A percentile compares a stretch with the other conserved stretches of the same genome.
phyloP scores from a whole-genome alignment of 257 asterid genomes.

The Thymus mandschuricus region DNA sequence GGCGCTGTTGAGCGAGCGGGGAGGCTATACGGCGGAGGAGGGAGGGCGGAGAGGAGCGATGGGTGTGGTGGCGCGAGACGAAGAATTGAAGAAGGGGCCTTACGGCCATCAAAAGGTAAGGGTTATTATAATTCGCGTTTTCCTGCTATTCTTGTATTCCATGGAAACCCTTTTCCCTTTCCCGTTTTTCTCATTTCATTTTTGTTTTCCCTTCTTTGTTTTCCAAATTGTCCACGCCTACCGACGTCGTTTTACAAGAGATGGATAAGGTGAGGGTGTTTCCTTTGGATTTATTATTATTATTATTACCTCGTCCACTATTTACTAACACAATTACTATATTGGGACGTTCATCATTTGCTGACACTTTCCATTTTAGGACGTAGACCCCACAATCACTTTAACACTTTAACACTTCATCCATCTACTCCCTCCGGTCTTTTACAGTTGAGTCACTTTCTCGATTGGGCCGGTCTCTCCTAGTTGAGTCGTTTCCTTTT shows the following conservation, averaged over 20 bases:
- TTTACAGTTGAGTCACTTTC: too few relatives aligned
- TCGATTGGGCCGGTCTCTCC: too few relatives aligned
- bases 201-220: not conserved
- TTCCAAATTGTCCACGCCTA: not conserved
- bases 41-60: slow-evolving; percentile 30
- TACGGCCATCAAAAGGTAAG: slow-evolving; percentile 70
- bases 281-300: not conserved
- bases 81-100: slow-evolving; percentile 75
- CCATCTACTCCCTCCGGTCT: too few relatives aligned
- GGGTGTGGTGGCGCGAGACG: slow-evolving; percentile 47
- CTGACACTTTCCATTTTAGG: too few relatives aligned
- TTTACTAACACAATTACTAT: too few relatives aligned
- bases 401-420: too few relatives aligned
- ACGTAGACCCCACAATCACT: too few relatives aligned
- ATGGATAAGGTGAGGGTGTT: slow-evolving; percentile 26
- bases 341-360: too few relatives aligned
- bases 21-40: slow-evolving; percentile 45
- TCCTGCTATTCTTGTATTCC: slow-evolving; percentile 23
- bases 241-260: slow-evolving; percentile 33
- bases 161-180: slow-evolving; percentile 27
- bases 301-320: too few relatives aligned
- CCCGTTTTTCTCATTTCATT: not conserved
- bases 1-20: slow-evolving; percentile 31
- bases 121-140: slow-evolving; percentile 37
- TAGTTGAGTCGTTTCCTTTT: too few relatives aligned